Base-by-base conservation (phyloP, 2,329 filamentous ascomycete genomes). In the Phaeosphaeria sp. region DNA sequence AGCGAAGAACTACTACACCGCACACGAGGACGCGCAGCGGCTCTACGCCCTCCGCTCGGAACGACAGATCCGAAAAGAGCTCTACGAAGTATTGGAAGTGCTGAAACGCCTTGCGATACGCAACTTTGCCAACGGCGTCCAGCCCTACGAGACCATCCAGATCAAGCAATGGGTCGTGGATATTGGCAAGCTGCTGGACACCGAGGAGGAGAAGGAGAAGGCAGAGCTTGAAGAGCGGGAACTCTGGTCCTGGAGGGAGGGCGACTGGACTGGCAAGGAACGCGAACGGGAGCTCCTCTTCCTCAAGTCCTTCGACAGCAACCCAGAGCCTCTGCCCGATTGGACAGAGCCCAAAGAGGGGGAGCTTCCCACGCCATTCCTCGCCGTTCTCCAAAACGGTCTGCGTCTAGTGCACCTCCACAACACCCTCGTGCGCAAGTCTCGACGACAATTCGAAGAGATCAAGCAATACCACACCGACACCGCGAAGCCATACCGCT, bases 1-100 rank as follows among this genome's bases (percentile, higher is more conserved):
- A 1, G 95, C 95, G 51, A 97, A 96, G 79, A 89, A 96, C 69
- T 99, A 98, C 80, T 98, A 99, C 78, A 97, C 93, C 0, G 87
- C 92, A 3, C 95, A 98, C 74, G 91, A 96, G 71, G 85, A 93
- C 52, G 92, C 93, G 1, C 90, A 95, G 66, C 89, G 91, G 39
- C 82, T 98, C 18, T 92, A 95, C 71, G 82, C 90, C 25, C 96
- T 98, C 78, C 93, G 92, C 77, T 88, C 92, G 0, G 95, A 99
- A 76, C 91, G 90, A 61, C 86, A 91, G 64, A 90, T 99, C 48
- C 89, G 95, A 43, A 84, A 90, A 50, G 94, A 98, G 68, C 81
- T 98, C 8, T 86, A 97, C 42, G 86, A 87, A 55, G 91, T 97
- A 43, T 88, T 99, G 77, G 95, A 99, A 67, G 89, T 96, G 2